A percentile compares a stretch with the other conserved stretches of the same genome.
Conservation (phyloP, 2,329 filamentous ascomycete genomes). For the Stagonosporopsis tanaceti region DNA sequence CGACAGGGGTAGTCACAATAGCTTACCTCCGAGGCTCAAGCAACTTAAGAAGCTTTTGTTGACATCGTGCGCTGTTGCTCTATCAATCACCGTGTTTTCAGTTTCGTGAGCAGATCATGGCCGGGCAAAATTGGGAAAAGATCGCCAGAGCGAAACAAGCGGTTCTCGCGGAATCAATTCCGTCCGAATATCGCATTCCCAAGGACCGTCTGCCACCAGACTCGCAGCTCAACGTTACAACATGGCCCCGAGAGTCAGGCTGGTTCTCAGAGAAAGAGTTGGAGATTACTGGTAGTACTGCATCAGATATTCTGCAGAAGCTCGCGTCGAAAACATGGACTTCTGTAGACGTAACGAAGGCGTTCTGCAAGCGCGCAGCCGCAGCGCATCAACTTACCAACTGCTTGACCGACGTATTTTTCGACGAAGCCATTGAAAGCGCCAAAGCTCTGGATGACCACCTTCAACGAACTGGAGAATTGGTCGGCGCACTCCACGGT, state of each 20-base stretch:
- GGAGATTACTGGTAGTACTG: slow-evolving; percentile 57
- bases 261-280: slow-evolving; percentile 66
- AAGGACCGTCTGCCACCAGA: slow-evolving; percentile 61
- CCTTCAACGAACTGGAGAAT: slow-evolving; percentile 54
- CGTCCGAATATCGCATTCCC: slow-evolving; percentile 66
- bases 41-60: slow-evolving; percentile 6
- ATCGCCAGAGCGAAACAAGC: slow-evolving; percentile 55
- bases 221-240: slow-evolving; percentile 63
- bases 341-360: slow-evolving; percentile 60
- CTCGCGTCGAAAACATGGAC: slow-evolving; percentile 57
- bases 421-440: slow-evolving; percentile 60
- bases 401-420: slow-evolving; percentile 66
- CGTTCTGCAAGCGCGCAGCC: slow-evolving; percentile 64
- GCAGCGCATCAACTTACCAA: slow-evolving; percentile 67
- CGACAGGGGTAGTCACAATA: slow-evolving; percentile 14
- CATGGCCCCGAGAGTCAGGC: slow-evolving; percentile 64
- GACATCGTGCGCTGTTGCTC: slow-evolving; percentile 2
- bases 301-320: slow-evolving; percentile 52
- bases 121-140: slow-evolving; percentile 53
- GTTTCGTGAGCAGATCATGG: slow-evolving; percentile 22
- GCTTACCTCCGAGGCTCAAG: slow-evolving; percentile 19
- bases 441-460: slow-evolving; percentile 63
- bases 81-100: slow-evolving; percentile 3
- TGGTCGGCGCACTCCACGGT: slow-evolving; percentile 64
- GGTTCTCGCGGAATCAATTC: slow-evolving; percentile 60